Conservation (phyloP, 306 rosid species). For the Fragaria iinumae region DNA sequence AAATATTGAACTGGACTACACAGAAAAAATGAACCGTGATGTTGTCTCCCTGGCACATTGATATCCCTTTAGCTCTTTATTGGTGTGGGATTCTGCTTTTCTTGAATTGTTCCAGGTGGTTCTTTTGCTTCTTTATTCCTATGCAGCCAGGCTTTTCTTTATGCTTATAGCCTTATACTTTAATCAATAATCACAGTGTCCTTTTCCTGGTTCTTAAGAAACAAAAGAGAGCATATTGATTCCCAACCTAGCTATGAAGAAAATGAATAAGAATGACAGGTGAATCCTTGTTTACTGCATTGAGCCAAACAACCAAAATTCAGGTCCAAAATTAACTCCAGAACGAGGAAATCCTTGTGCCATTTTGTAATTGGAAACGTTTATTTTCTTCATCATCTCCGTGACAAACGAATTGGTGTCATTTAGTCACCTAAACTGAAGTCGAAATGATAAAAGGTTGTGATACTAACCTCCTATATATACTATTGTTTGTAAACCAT, state of each 20-base stretch:
- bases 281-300: not conserved
- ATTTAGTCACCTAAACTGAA: not conserved
- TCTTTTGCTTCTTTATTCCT: constrained; percentile 39
- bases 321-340: not conserved
- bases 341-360: not conserved
- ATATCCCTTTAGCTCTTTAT: constrained; percentile 2
- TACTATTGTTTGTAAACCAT: no score
- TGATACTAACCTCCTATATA: no score
- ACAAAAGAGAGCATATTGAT: not conserved
- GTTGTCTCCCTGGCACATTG: constrained; percentile 23
- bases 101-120: constrained; percentile 23
- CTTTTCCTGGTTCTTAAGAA: constrained; percentile 6
- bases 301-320: not conserved
- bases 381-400: not conserved
- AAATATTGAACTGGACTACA: constrained; percentile 31
- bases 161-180: constrained; percentile 20
- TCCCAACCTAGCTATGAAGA: not conserved
- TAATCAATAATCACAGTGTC: constrained; percentile 14
- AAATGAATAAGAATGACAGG: not conserved
- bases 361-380: not conserved
- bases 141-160: constrained; percentile 31
- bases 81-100: constrained; percentile 23
- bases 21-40: constrained; percentile 26
- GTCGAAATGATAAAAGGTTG: no score
- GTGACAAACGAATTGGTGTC: not conserved